These are phyloP conservation scores for Beta corolliflora DNA, from an alignment of 179 eudicot species.

Conservation along the genomic window DNA sequence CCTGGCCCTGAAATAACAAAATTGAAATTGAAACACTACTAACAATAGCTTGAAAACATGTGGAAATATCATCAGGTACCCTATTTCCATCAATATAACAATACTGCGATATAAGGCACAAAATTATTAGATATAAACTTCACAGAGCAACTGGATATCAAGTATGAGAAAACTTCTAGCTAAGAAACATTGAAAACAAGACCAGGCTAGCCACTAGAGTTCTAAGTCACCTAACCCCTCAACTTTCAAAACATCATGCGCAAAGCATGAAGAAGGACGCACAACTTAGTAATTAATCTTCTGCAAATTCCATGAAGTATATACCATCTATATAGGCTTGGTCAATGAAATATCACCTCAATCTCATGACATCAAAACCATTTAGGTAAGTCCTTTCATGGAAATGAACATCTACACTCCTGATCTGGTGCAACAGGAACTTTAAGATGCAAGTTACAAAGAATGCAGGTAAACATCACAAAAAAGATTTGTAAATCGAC, in stretches of 20 bases:
- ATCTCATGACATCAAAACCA: not conserved
- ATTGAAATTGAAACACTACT: not conserved
- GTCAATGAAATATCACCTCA: not conserved
- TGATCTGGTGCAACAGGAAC: no score
- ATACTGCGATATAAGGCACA: not conserved
- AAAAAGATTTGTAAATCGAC: not conserved
- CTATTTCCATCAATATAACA: not conserved
- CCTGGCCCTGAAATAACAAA: conserved; percentile 64
- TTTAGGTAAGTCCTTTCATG: not conserved
- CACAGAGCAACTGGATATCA: not conserved
- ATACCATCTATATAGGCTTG: not conserved
- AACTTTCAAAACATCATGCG: no score
- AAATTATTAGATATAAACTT: not conserved
- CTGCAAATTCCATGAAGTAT: not conserved
- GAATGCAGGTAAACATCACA: no score
- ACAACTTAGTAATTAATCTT: not conserved
- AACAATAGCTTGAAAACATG: not conserved
- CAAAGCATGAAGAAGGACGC: no score
- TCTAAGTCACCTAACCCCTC: no score
- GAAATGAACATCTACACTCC: no score
- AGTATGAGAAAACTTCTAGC: not conserved
- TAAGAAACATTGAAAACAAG: not conserved
- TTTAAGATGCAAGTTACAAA: no score
- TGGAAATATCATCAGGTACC: not conserved
- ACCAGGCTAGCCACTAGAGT: no score